These are phyloP conservation scores for Bauhinia variegata DNA, from an alignment of 306 rosid genomes.

Conservation along the genomic window DNA sequence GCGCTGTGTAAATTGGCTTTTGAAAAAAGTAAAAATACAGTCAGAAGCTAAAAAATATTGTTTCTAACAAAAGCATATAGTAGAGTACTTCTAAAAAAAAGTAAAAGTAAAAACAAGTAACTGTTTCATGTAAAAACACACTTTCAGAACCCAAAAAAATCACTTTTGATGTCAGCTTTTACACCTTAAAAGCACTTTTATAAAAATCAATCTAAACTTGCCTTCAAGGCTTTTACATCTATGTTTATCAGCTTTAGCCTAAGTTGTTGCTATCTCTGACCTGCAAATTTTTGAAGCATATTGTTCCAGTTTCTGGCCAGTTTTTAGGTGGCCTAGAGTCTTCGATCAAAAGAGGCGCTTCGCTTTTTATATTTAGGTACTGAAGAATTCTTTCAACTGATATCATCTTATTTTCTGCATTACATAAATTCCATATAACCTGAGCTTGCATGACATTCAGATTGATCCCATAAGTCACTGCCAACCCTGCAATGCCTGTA, in stretches of 20 bases:
- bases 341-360: slow-evolving; percentile 82
- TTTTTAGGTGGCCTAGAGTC: slow-evolving; percentile 68
- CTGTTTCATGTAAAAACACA: too few relatives aligned
- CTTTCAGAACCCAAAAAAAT: too few relatives aligned
- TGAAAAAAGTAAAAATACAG: too few relatives aligned
- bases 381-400: slow-evolving; percentile 95
- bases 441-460: slow-evolving; percentile 84
- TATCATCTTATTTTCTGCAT: slow-evolving; percentile 94
- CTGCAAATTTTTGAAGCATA: slow-evolving; percentile 73
- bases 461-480: slow-evolving; percentile 94
- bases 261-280: slow-evolving; percentile 39
- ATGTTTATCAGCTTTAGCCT: slow-evolving; percentile 6
- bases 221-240: background rate
- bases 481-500: slow-evolving; percentile 95
- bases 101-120: too few relatives aligned
- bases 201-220: too few relatives aligned
- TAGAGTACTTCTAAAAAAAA: too few relatives aligned
- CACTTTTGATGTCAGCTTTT: too few relatives aligned
- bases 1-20: too few relatives aligned
- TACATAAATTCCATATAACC: slow-evolving; percentile 93
- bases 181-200: too few relatives aligned
- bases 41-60: too few relatives aligned
- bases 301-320: slow-evolving; percentile 91
- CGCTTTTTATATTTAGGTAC: slow-evolving; percentile 72
- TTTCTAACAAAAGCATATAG: too few relatives aligned